Evolutionary conservation across 2,329 filamentous ascomycete species (phyloP).

Genomic region (Beauveria australis): DNA sequence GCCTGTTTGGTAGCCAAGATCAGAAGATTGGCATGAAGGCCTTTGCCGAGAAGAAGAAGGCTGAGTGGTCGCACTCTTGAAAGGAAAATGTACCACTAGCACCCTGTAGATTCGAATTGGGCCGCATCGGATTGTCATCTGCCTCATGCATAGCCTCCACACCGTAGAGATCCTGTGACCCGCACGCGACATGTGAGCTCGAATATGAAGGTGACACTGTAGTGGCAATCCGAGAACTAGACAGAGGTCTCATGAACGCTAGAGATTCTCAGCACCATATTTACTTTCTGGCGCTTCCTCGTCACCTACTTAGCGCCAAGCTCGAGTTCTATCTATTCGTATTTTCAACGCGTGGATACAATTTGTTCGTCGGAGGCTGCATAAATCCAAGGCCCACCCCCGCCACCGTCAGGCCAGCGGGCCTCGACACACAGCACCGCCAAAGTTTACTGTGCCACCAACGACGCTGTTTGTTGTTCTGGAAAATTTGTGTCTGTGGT

Average conservation of each 20-base stretch:
- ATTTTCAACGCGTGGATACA: background rate
- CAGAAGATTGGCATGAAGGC: constrained; percentile 97
- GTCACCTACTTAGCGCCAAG: background rate
- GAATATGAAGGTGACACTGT: background rate
- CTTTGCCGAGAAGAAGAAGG: constrained; percentile 90
- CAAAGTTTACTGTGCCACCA: background rate
- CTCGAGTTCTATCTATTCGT: background rate
- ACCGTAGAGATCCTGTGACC: background rate
- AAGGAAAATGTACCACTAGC: constrained; percentile 18
- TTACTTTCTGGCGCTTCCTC: background rate
- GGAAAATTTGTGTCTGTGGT: background rate
- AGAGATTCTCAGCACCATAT: background rate
- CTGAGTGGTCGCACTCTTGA: constrained; percentile 78
- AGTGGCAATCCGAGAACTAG: background rate
- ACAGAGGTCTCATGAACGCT: background rate
- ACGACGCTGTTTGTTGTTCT: background rate
- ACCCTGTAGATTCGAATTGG: background rate
- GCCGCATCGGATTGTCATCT: background rate
- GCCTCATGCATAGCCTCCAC: background rate
- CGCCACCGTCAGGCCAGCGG: constrained; percentile 1
- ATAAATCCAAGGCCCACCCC: constrained; percentile 2
- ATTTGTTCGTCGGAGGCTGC: background rate
- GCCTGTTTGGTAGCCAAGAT: constrained; percentile 85
- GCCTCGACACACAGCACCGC: background rate
- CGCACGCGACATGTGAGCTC: constrained; percentile 4